Evolutionary conservation across 305 asterid species (phyloP), one percentile per base, ranked within the genome.

Genomic region (Withania somnifera): DNA sequence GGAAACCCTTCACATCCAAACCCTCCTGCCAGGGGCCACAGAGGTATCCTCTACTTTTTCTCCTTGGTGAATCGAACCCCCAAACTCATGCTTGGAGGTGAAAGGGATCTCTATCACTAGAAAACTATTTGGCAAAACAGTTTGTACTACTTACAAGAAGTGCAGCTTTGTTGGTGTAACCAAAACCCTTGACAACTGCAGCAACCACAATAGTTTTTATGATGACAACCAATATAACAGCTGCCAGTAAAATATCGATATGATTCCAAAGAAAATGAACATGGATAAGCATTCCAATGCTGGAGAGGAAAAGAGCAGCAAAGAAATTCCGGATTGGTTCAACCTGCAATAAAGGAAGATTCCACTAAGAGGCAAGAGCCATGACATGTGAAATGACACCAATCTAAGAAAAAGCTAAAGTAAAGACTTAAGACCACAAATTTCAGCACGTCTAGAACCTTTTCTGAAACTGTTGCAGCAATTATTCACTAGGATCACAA

Each of bases 221-320:
- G 24, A 89, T 79, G 77, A 93, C 86, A 84, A 93, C 96, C 89
- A 89, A 84, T 83, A 91, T 87, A 56, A 93, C 97, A 86, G 96
- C 87, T 84, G 96, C 97, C 85, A 93, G 60, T 85, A 93, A 83
- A 82, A 93, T 89, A 85, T 93, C 93, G 79, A 91, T 90, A 86
- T 93, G 97, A 85, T 90, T 91, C 97, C 97, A 93, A 19, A 93
- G 91, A 89, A 93, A 93, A 38, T 91, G 96, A 80, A 88, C 91
- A 85, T 91, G 94, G 82, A 93, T 93, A 82, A 93, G 93, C 97
- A 93, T 93, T 82, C 97, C 97, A 78, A 93, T 91, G 89, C 97
- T 93, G 87, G 96, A 90, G 1, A 93, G 92, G 81, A 93, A 93
- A 82, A 93, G 97, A 83, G 96, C 97, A 28, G 96, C 96, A 85